Evolutionary conservation across 352 stramenopile species (phyloP).

Genomic region (Phytophthora litchii): DNA sequence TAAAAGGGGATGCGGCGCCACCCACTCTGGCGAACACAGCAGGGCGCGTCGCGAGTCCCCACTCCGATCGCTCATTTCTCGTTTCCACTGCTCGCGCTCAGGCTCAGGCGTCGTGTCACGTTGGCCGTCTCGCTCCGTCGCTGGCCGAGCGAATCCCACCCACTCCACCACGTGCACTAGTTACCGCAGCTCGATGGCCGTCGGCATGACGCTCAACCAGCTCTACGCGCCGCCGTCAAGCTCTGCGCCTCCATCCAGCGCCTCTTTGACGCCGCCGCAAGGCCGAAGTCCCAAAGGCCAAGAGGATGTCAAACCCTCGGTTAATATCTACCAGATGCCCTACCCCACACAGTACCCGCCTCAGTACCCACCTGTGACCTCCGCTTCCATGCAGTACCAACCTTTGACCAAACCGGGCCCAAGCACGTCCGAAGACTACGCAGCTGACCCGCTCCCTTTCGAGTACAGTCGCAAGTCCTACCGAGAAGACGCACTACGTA

Average conservation of each 20-base stretch:
- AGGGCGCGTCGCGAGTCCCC: slow-evolving; percentile 9
- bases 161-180: slow-evolving; percentile 12
- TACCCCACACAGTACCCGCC: slow-evolving; percentile 28
- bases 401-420: slow-evolving; percentile 28
- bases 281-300: slow-evolving; percentile 31
- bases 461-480: slow-evolving; percentile 73
- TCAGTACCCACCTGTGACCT: slow-evolving; percentile 18
- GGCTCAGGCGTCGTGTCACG: slow-evolving; percentile 30
- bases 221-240: slow-evolving; percentile 58
- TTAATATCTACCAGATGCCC: slow-evolving; percentile 38
- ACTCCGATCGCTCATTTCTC: slow-evolving; percentile 27
- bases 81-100: slow-evolving; percentile 22
- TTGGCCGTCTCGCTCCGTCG: slow-evolving; percentile 22
- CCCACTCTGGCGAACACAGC: slow-evolving; percentile 14
- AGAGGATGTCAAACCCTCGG: slow-evolving; percentile 20
- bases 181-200: slow-evolving; percentile 40
- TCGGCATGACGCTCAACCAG: slow-evolving; percentile 79
- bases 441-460: slow-evolving; percentile 77
- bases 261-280: slow-evolving; percentile 26
- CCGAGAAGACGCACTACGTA: slow-evolving; percentile 19
- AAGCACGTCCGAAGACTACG: slow-evolving; percentile 66
- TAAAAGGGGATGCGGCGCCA: slow-evolving; percentile 3
- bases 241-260: slow-evolving; percentile 4
- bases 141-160: slow-evolving; percentile 23
- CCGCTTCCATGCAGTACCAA: slow-evolving; percentile 28